A percentile compares a stretch with the other conserved stretches of the same genome.
Conservation (phyloP, 2,329 filamentous ascomycete genomes). For the Cordyceps cicadae region DNA sequence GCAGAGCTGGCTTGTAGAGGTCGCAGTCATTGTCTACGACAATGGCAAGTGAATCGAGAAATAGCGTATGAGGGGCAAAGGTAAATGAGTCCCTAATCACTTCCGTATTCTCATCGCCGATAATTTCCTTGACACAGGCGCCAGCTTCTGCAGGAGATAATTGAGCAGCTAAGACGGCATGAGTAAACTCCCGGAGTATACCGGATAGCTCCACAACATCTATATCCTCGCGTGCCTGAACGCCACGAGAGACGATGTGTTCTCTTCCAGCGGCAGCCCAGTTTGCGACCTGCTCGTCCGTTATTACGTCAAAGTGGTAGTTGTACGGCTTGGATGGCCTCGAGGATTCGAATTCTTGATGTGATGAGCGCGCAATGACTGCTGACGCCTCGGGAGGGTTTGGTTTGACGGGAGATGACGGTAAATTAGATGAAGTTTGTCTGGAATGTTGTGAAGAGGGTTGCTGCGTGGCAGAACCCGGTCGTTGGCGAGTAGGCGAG, state of each 20-base stretch:
- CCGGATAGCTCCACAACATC: slow-evolving; percentile 61
- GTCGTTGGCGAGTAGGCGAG: slow-evolving; percentile 10
- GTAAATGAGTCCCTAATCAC: slow-evolving; percentile 40
- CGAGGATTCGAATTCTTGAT: background rate
- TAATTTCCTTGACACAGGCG: slow-evolving; percentile 62
- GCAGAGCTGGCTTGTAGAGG: slow-evolving; percentile 43
- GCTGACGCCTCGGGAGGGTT: background rate
- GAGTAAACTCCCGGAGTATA: slow-evolving; percentile 78
- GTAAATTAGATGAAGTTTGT: background rate
- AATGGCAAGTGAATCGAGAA: slow-evolving; percentile 76
- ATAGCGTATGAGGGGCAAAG: slow-evolving; percentile 60
- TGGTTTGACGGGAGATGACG: background rate
- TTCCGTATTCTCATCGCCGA: slow-evolving; percentile 48
- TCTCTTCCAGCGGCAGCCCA: slow-evolving; percentile 64
- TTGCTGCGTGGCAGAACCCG: slow-evolving; percentile 5
- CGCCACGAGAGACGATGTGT: slow-evolving; percentile 56
- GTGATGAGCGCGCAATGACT: slow-evolving; percentile 13
- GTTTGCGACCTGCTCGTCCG: slow-evolving; percentile 54
- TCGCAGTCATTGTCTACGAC: slow-evolving; percentile 62
- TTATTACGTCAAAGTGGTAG: slow-evolving; percentile 71
- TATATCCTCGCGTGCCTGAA: slow-evolving; percentile 56
- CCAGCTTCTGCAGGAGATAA: slow-evolving; percentile 64
- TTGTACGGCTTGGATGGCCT: slow-evolving; percentile 25
- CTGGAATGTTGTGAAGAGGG: background rate
- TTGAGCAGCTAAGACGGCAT: slow-evolving; percentile 61